Base-by-base conservation (phyloP, 2,329 filamentous ascomycete genomes). In the Emmonsia crescens region DNA sequence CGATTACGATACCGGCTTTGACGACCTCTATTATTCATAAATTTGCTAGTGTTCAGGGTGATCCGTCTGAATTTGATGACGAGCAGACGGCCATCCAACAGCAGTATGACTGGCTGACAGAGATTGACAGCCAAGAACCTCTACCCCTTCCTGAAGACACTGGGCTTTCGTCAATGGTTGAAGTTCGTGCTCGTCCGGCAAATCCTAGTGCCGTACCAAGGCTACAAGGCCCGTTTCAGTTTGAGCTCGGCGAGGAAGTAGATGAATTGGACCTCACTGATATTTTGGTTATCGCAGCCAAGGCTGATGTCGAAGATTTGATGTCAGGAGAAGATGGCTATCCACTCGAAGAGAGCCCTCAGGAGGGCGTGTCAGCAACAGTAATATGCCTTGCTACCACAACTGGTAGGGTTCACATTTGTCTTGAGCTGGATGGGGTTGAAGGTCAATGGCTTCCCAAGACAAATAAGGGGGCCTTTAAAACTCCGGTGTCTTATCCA, bases 11-110 rank as follows among this genome's bases (percentile, higher is more conserved):
- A 16, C 89, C 91, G 2, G 91, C 91, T 0, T 80, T 96, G 27
- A 90, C 89, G 0, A 86, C 93, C 0, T 89, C 89, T 9, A 89
- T 96, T 62, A 86, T 95, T 31, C 86, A 89, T 46, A 91, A 89
- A 65, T 76, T 88, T 33, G 71, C 77, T 4, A 73, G 75, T 5
- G 68, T 79, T 31, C 72, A 77, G 58, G 72, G 76, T 16, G 74
- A 78, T 33, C 62, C 72, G 0, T 68, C 75, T 21, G 75, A 77
- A 10, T 66, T 73, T 19, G 78, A 80, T 38, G 54, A 55, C 9
- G 76, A 81, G 66, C 73, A 73, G 59, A 75, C 72, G 44, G 78
- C 75, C 12, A 74, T 75, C 33, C 77, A 81, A 33, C 82, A 84
- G 63, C 85, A 86, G 66, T 78, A 81, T 60, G 77, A 80, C 56